A percentile compares a stretch with the other conserved stretches of the same genome.
Conservation (phyloP, 73 alveolate genomes). For the Paramecium octaurelia region DNA sequence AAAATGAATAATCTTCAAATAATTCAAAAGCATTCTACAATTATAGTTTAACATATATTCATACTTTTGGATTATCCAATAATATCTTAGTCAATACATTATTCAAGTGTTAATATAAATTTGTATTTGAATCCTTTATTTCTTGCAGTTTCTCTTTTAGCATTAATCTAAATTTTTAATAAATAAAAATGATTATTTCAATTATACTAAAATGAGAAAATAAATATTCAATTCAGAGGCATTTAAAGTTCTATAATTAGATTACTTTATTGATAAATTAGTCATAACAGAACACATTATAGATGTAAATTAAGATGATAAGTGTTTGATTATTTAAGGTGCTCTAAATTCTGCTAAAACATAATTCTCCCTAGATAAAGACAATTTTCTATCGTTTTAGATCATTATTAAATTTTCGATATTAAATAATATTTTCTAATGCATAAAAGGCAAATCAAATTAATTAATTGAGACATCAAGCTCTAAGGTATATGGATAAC, state of each 20-base stretch:
- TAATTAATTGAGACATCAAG: no score
- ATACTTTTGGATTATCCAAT: conserved; percentile 42
- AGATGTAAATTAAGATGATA: no score
- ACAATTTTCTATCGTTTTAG: no score
- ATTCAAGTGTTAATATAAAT: conserved; percentile 13
- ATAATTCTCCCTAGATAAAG: no score
- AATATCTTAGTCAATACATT: conserved; percentile 34
- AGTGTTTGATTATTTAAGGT: no score
- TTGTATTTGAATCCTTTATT: conserved; percentile 34
- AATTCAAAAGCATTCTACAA: conserved; percentile 34
- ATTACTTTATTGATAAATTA: no score
- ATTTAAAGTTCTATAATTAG: neutral
- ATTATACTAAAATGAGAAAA: neutral
- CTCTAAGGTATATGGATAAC: no score
- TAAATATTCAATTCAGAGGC: neutral
- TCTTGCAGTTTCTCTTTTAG: conserved; percentile 48
- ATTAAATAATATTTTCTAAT: no score
- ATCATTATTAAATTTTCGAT: no score
- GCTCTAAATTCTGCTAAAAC: no score
- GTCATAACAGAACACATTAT: no score
- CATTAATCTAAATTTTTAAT: neutral
- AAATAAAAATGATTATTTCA: neutral
- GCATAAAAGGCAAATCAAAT: no score
- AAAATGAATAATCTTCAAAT: conserved; percentile 49
- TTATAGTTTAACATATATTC: neutral